A percentile compares a stretch with the other conserved stretches of the same genome.
These are phyloP conservation scores for Parasitella parasitica DNA, from an alignment of 371 early-diverging fungal species.

Conservation along the genomic window DNA sequence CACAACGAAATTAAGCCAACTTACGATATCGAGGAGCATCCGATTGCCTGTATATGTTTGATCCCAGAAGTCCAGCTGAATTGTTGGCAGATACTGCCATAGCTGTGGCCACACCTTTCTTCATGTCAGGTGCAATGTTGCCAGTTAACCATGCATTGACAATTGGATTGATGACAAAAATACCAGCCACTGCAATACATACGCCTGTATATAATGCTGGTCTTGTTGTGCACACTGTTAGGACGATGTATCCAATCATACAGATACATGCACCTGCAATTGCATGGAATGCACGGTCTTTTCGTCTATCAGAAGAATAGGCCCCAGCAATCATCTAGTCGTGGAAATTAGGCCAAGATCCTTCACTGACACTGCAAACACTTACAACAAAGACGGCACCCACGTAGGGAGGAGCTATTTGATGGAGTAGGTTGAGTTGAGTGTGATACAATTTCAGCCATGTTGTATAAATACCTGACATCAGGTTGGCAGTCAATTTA, in stretches of 20 bases:
- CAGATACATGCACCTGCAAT: conserved; percentile 36
- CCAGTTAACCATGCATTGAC: conserved; percentile 51
- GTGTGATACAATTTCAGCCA: neutral
- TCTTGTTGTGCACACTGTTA: conserved; percentile 17
- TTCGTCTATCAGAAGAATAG: conserved; percentile 36
- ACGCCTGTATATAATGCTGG: conserved; percentile 30
- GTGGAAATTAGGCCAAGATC: neutral
- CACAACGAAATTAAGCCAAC: neutral
- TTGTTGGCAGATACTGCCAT: conserved; percentile 54
- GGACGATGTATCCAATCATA: conserved; percentile 37
- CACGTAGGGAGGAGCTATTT: conserved; percentile 45
- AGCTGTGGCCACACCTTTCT: conserved; percentile 47
- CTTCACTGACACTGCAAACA: neutral
- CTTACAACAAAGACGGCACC: conserved; percentile 44
- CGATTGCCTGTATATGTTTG: conserved; percentile 45
- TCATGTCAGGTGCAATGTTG: conserved; percentile 50
- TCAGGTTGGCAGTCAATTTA: conserved; percentile 45
- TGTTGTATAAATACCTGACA: conserved; percentile 34
- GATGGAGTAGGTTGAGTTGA: neutral
- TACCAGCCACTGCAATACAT: conserved; percentile 46
- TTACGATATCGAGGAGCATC: conserved; percentile 49
- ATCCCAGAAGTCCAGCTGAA: conserved; percentile 46
- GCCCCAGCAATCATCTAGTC: conserved; percentile 41
- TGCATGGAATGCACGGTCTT: conserved; percentile 46
- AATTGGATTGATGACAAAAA: conserved; percentile 49